Conservation (phyloP, 495 filamentous ascomycete genomes). For the Hypoxylon fragiforme region DNA sequence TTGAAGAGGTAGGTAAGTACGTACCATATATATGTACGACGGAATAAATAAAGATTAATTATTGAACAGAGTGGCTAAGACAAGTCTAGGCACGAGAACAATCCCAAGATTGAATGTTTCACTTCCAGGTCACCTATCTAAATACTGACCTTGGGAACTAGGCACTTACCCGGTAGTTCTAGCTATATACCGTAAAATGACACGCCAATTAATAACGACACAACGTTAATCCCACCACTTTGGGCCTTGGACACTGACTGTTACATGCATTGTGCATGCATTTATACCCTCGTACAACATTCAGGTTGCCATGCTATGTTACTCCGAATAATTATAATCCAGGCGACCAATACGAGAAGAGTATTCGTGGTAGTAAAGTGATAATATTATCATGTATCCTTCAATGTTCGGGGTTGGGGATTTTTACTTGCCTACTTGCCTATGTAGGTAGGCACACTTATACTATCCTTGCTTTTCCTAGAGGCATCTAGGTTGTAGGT, state of each 20-base stretch:
- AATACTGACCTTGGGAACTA: too few relatives aligned
- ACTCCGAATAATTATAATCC: not conserved
- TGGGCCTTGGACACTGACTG: slow-evolving; percentile 4
- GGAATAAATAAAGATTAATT: not conserved
- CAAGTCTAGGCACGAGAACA: slow-evolving; percentile 5
- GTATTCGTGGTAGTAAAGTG: too few relatives aligned
- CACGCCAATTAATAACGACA: slow-evolving; percentile 27
- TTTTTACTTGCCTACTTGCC: too few relatives aligned
- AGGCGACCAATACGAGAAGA: slow-evolving; percentile 11
- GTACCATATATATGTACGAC: not conserved
- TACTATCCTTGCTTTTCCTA: too few relatives aligned
- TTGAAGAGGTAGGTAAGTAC: too few relatives aligned
- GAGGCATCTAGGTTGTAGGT: too few relatives aligned
- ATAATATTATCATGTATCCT: too few relatives aligned
- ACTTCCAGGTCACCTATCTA: too few relatives aligned
- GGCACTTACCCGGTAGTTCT: not conserved
- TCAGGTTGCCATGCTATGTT: slow-evolving; percentile 6
- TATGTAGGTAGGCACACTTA: too few relatives aligned
- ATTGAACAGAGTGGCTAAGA: not conserved
- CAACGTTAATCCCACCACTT: slow-evolving; percentile 23
- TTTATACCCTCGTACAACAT: slow-evolving; percentile 22
- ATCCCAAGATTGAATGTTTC: not conserved
- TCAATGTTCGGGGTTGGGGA: too few relatives aligned
- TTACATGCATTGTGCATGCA: slow-evolving; percentile 28
- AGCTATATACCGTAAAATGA: not conserved